phyloP scores from a whole-genome alignment of 2,329 filamentous ascomycete genomes.

The Coleophoma cylindrospora region DNA sequence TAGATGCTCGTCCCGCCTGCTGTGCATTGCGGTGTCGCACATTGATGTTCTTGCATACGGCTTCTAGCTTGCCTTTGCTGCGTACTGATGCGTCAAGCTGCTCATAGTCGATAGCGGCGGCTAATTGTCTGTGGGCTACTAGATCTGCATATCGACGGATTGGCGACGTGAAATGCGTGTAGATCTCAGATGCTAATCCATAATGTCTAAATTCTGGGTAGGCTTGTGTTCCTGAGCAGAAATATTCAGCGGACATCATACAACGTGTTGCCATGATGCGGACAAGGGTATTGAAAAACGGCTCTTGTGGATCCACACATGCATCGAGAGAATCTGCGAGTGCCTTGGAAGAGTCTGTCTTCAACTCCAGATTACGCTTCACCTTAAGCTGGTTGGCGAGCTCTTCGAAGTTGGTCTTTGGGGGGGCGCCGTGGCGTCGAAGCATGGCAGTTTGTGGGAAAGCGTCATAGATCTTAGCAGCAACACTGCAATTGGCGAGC shows the following conservation, averaged over 20 bases:
- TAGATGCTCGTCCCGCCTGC: conserved; percentile 86
- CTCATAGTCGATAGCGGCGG: conserved; percentile 92
- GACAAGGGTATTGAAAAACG: conserved; percentile 98
- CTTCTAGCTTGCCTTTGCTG: conserved; percentile 80
- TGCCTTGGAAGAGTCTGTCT: conserved; percentile 83
- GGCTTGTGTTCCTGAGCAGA: conserved; percentile 87
- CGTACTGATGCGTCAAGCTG: conserved; percentile 75
- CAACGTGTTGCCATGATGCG: conserved; percentile 96
- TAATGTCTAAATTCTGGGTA: conserved; percentile 97
- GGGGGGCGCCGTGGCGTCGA: conserved; percentile 85
- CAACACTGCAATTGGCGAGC: conserved; percentile 93
- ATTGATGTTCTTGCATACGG: conserved; percentile 98
- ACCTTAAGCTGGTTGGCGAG: conserved; percentile 85
- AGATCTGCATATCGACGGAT: conserved; percentile 98
- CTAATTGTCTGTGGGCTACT: conserved; percentile 87
- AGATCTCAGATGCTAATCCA: conserved; percentile 91
- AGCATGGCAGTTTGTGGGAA: conserved; percentile 96
- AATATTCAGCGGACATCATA: conserved; percentile 99
- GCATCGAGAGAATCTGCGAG: conserved; percentile 86
- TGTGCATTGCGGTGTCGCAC: conserved; percentile 95
- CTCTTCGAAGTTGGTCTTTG: conserved; percentile 95
- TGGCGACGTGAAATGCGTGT: conserved; percentile 97
- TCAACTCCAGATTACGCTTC: conserved; percentile 76
- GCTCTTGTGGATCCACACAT: conserved; percentile 74
- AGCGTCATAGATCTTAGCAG: conserved; percentile 80